Conservation (phyloP, 2,329 filamentous ascomycete species). For the Stemphylium vesicarium region DNA sequence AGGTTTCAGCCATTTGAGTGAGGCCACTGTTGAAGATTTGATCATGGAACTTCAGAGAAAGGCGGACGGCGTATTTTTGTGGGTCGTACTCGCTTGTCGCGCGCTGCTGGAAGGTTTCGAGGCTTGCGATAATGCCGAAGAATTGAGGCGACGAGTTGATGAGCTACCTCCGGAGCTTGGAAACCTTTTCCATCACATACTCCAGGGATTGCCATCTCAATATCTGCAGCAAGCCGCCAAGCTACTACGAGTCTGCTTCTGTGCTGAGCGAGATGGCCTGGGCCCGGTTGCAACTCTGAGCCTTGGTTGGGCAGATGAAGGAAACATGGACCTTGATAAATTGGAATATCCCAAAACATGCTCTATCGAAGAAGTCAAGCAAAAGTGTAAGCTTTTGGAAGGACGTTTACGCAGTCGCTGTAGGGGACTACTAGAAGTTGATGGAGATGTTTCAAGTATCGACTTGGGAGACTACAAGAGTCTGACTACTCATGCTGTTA, state of each 20-base stretch:
- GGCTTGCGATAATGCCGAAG: background rate
- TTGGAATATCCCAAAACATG: background rate
- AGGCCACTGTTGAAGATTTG: background rate
- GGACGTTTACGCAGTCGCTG: background rate
- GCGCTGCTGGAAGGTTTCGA: background rate
- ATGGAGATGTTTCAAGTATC: background rate
- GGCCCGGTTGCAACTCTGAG: background rate
- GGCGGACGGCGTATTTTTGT: background rate
- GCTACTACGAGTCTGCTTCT: background rate
- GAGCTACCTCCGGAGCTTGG: background rate
- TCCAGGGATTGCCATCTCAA: background rate
- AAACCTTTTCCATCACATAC: background rate
- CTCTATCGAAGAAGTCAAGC: background rate
- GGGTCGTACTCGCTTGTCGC: constrained; percentile 4
- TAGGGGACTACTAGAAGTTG: background rate
- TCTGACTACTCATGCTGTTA: background rate
- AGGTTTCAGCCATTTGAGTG: background rate
- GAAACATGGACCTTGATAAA: background rate
- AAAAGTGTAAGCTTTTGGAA: background rate
- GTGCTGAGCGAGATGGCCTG: no score
- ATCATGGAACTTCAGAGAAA: background rate
- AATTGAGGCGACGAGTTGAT: background rate
- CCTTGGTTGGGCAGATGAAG: background rate
- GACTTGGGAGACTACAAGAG: no score
- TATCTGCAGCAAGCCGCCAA: background rate